Conservation (phyloP, 805 yeast genomes). For the Cyberlindnera euphorbiiphila region DNA sequence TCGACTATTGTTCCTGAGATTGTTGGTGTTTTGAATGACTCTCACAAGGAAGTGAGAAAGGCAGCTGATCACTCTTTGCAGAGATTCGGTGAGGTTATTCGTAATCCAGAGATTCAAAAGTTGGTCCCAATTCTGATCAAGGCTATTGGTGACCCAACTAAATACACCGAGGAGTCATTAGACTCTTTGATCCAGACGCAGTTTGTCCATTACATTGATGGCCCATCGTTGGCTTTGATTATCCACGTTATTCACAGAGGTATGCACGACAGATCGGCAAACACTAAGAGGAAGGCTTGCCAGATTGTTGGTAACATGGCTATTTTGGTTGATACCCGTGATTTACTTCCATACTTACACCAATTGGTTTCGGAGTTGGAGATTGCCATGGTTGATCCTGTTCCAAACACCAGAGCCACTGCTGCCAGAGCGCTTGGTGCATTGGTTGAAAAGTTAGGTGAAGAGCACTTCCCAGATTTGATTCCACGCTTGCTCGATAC, state of each 20-base stretch:
- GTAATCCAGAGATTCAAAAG: constrained; percentile 95
- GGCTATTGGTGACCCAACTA: constrained; percentile 96
- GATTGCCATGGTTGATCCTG: constrained; percentile 97
- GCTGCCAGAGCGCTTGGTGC: constrained; percentile 98
- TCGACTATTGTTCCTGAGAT: constrained; percentile 93
- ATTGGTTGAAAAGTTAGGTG: constrained; percentile 93
- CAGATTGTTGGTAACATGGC: constrained; percentile 99
- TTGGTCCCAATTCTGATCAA: constrained; percentile 81
- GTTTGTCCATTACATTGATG: constrained; percentile 96
- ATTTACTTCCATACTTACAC: constrained; percentile 77
- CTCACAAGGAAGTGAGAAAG: constrained; percentile 94
- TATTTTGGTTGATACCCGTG: constrained; percentile 84
- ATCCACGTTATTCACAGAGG: constrained; percentile 95
- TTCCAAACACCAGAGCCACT: constrained; percentile 93
- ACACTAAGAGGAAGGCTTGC: constrained; percentile 88
- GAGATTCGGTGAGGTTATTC: constrained; percentile 92
- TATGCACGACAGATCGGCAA: constrained; percentile 90
- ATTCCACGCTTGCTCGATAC: constrained; percentile 76
- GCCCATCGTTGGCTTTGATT: constrained; percentile 93
- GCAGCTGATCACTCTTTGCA: constrained; percentile 89
- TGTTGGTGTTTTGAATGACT: constrained; percentile 89
- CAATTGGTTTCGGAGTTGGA: constrained; percentile 79
- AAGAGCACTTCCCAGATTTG: constrained; percentile 88
- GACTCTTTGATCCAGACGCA: constrained; percentile 85
- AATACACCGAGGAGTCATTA: constrained; percentile 80